Evolutionary conservation across 2,329 filamentous ascomycete species (phyloP), one percentile per base, ranked within the genome.

Genomic region (Bipolaris oryzae): DNA sequence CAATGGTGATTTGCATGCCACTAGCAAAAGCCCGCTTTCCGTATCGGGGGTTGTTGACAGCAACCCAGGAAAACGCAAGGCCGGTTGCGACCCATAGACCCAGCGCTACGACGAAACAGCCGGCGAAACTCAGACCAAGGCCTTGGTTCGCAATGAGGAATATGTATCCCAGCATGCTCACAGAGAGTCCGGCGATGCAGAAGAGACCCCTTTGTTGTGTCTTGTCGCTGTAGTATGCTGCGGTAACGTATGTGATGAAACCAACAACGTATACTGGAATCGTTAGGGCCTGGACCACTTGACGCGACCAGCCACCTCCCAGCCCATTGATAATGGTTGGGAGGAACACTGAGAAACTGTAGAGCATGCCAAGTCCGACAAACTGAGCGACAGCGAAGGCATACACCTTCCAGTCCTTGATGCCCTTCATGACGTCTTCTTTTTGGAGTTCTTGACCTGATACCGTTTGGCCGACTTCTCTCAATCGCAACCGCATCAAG

Each of bases 121-220:
- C 70, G 2, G 66, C 60, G 11, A 69, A 71, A 44, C 66, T 68
- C 1, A 68, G 44, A 0, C 50, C 62, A 20, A 62, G 50, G 1
- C 62, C 62, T 48, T 58, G 51, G 18, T 67, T 62, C 9, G 60
- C 44, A 11, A 68, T 66, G 7, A 68, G 57, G 46, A 85, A 77
- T 15, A 78, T 76, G 62, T 84, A 85, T 0, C 82, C 83, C 1
- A 80, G 65, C 21, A 80, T 74, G 16, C 79, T 80, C 3, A 84
- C 62, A 20, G 63, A 25, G 9, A 66, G 62, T 3, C 67, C 64
- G 2, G 57, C 56, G 13, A 70, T 56, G 35, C 71, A 64, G 57
- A 69, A 74, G 13, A 72, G 55, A 11, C 67, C 71, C 33, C 69
- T 58, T 13, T 65, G 63, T 13, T 72, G 66, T 5, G 63, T 66